Base-by-base conservation (phyloP, 202 grass and related monocot genomes). In the Setaria italica region DNA sequence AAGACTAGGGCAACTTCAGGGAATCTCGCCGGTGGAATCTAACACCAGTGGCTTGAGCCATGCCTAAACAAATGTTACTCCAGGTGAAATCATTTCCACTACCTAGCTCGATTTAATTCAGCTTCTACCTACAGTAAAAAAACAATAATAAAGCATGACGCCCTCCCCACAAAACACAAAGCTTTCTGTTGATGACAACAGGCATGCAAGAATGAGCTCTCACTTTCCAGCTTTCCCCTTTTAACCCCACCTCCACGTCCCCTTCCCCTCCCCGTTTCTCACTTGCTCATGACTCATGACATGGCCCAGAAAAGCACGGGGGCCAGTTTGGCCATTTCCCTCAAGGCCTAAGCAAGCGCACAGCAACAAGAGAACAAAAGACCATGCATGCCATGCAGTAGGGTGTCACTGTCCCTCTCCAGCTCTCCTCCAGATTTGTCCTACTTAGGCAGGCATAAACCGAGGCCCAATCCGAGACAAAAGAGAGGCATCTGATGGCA, bases 381-480 rank as follows among this genome's bases (percentile, higher is more conserved):
- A 16, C 33, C 19, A 10, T 2, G 47, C 33, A 62, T 3, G 57
- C 57, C 56, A 35, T 3, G 30, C 30, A n/a, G 16, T 25, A 43
- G 43, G 49, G 35, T 32, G 82, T 70, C 78, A 80, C 69, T 92
- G 90, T 94, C 88, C 48, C 48, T 50, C 12, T 2, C 48, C 48
- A 13, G 59, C 62, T 59, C 77, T 58, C 74, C 86, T 93, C 79
- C 78, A 88, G 78, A 84, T 91, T 91, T 93, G 94, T 95, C 91
- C 81, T 89, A 84, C 87, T 80, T 93, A 82, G 34, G 10, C 49
- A 66, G 65, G 65, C 83, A 76, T 64, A 62, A 49, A 68, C 55
- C 20, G 19, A 65, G 4, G 2, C 66, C 67, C 47, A 33, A 51
- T 15, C 59, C 10, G 86, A 70, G 76, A 85, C 70, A 85, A 81